Evolutionary conservation across 805 yeast species (phyloP).

Genomic region (Hagleromyces aurorensis): DNA sequence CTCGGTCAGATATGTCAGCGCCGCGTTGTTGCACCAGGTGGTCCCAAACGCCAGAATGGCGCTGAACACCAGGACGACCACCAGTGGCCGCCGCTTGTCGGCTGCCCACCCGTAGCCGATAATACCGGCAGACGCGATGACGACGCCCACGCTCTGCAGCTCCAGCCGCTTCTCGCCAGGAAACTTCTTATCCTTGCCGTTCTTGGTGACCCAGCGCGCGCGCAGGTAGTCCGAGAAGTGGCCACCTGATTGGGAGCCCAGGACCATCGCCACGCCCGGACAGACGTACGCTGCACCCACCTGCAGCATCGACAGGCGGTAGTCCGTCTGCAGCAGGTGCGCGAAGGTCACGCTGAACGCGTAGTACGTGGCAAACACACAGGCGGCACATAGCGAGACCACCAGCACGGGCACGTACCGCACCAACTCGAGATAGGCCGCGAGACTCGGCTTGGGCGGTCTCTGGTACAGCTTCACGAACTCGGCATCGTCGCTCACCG

Average conservation of each 20-base stretch:
- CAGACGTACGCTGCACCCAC: conserved; percentile 43
- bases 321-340: conserved; percentile 32
- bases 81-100: conserved; percentile 33
- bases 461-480: conserved; percentile 31
- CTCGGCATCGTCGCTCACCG: conserved; percentile 15
- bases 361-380: conserved; percentile 48
- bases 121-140: conserved; percentile 37
- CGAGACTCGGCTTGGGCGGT: conserved; percentile 40
- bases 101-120: conserved; percentile 48
- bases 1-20: conserved; percentile 48
- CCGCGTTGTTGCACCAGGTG: conserved; percentile 48
- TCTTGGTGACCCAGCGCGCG: conserved; percentile 22
- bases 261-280: conserved; percentile 43
- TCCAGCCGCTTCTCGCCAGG: conserved; percentile 41
- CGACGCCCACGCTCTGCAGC: conserved; percentile 38
- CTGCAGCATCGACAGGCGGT: conserved; percentile 31
- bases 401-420: conserved; percentile 38
- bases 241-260: conserved; percentile 45
- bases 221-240: conserved; percentile 37
- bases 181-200: conserved; percentile 27
- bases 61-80: conserved; percentile 36
- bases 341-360: conserved; percentile 46
- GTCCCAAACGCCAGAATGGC: conserved; percentile 45
- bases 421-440: conserved; percentile 32
- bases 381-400: conserved; percentile 40